Percentiles rank a stretch among this genome's conserved stretches.
These are phyloP conservation scores for Gastrolobium bilobum DNA, from an alignment of 306 rosid species.

Conservation along the genomic window DNA sequence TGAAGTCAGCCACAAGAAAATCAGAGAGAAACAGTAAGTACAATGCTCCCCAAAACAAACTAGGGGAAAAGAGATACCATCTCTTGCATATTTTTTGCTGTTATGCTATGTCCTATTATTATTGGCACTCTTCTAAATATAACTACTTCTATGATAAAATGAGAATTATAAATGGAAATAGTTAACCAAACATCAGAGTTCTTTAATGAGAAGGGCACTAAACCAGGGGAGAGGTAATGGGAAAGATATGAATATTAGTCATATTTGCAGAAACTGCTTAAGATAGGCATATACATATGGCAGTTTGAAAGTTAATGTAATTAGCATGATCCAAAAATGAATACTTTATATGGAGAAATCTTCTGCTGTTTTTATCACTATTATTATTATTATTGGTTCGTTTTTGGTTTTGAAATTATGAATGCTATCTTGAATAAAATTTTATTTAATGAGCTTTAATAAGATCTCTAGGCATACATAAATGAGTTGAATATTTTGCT, in stretches of 20 bases:
- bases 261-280: neutral
- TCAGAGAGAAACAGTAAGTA: neutral
- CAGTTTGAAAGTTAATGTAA: conserved; percentile 1
- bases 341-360: conserved; percentile 4
- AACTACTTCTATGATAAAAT: neutral
- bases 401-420: neutral
- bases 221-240: neutral
- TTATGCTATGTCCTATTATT: conserved; percentile 10
- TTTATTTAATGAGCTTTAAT: neutral
- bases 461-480: neutral
- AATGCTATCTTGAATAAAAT: neutral
- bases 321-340: conserved; percentile 5
- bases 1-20: conserved; percentile 6
- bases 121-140: conserved; percentile 22
- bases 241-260: neutral
- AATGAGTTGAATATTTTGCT: conserved; percentile 41
- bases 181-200: neutral
- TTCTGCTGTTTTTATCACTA: neutral
- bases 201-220: neutral
- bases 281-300: neutral
- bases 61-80: neutral
- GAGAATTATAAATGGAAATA: neutral
- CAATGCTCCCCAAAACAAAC: neutral
- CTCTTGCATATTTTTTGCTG: neutral
- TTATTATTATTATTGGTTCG: neutral